Percentiles rank a stretch among this genome's conserved stretches.
phyloP scores from a whole-genome alignment of 1,284 basidiomycete genomes.

The Dichomitus squalens region DNA sequence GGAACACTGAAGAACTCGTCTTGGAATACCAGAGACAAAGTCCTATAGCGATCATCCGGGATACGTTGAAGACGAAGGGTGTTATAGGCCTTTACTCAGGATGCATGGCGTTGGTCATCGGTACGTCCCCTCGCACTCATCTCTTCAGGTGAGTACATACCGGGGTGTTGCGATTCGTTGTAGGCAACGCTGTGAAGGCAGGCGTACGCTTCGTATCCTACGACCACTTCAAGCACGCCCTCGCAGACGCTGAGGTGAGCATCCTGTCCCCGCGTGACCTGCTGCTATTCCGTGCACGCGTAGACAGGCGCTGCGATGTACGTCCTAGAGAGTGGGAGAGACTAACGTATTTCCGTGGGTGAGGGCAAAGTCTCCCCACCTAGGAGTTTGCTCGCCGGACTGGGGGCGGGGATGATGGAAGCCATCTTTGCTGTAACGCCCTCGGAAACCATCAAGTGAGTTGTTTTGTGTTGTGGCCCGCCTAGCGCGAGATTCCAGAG shows the following conservation, averaged over 20 bases:
- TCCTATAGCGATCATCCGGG: conserved; percentile 68
- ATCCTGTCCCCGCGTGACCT: not conserved
- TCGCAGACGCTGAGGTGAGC: conserved; percentile 82
- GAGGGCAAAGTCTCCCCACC: conserved; percentile 91
- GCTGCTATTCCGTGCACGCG: no score
- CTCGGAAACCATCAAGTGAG: conserved; percentile 97
- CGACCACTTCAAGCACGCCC: conserved; percentile 86
- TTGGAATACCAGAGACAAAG: conserved; percentile 52
- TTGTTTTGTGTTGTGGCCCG: no score
- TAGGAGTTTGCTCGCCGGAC: conserved; percentile 83
- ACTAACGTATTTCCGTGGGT: conserved; percentile 13
- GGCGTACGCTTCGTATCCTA: conserved; percentile 95
- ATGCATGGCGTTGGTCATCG: conserved; percentile 85
- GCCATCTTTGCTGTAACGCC: conserved; percentile 96
- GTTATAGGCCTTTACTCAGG: conserved; percentile 83
- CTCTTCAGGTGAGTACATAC: not conserved
- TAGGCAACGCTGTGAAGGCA: conserved; percentile 81
- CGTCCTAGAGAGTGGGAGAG: not conserved
- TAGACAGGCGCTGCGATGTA: no score
- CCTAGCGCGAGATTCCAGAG: no score
- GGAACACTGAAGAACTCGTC: not conserved
- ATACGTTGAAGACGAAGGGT: conserved; percentile 75
- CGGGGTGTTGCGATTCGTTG: not conserved
- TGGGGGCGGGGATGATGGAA: conserved; percentile 95
- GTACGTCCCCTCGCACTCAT: conserved; percentile 33